Evolutionary conservation across 169 alveolate genomes (phyloP).

Genomic region (Cryptosporidium tyzzeri): DNA sequence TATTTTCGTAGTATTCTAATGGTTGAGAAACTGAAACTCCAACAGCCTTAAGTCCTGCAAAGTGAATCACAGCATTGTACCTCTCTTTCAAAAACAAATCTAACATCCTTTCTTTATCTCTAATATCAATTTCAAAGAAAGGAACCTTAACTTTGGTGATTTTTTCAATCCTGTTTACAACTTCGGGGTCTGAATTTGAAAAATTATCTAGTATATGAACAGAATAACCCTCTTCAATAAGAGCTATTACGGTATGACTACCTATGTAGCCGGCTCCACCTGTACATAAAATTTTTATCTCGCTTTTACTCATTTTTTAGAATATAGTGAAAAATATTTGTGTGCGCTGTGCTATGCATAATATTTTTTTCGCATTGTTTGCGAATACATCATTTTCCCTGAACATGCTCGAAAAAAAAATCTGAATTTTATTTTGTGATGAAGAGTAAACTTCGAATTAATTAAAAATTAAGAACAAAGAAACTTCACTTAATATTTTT

Average conservation of each 20-base stretch:
- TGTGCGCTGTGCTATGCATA: slow-evolving; percentile 4
- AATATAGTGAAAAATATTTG: background rate
- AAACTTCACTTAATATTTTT: too few relatives aligned
- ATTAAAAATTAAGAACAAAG: background rate
- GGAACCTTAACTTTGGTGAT: slow-evolving; percentile 81
- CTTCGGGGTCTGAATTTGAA: slow-evolving; percentile 77
- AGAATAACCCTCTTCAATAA: slow-evolving; percentile 83
- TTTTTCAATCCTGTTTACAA: slow-evolving; percentile 82
- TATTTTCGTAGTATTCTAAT: slow-evolving; percentile 89
- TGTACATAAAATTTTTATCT: slow-evolving; percentile 83
- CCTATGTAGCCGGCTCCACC: slow-evolving; percentile 97
- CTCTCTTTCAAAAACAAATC: slow-evolving; percentile 79
- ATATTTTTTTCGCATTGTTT: background rate
- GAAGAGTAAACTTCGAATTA: too few relatives aligned
- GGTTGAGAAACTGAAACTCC: slow-evolving; percentile 92
- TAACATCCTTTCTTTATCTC: slow-evolving; percentile 79
- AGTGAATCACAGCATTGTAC: slow-evolving; percentile 88
- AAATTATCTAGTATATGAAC: slow-evolving; percentile 88
- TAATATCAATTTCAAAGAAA: slow-evolving; percentile 85
- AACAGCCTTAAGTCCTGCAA: slow-evolving; percentile 93
- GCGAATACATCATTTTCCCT: background rate
- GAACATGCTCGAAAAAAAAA: background rate
- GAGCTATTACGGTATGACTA: slow-evolving; percentile 91
- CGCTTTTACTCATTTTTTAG: slow-evolving; percentile 38
- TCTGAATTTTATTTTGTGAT: too few relatives aligned